These are phyloP conservation scores for Psidium guajava DNA, from an alignment of 345 rosid genomes.

Conservation along the genomic window DNA sequence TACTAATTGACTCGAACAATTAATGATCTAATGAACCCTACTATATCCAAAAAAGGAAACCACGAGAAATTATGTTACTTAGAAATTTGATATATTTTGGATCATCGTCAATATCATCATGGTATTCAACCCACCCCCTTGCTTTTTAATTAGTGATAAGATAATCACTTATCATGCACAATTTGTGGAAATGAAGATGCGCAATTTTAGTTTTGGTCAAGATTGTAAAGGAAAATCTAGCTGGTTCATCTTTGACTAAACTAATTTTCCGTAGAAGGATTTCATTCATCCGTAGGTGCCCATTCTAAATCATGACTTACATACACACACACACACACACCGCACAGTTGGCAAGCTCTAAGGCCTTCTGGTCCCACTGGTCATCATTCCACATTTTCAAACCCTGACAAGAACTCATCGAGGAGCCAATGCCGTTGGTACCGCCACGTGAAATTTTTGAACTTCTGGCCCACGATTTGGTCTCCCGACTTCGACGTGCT, in stretches of 20 bases:
- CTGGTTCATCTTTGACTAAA: neutral
- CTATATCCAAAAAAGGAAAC: neutral
- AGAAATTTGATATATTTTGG: neutral
- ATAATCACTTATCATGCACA: neutral
- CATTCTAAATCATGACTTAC: neutral
- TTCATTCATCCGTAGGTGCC: neutral
- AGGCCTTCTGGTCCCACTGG: neutral
- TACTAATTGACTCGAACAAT: neutral
- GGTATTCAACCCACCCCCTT: neutral
- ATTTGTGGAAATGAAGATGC: neutral
- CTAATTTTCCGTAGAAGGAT: neutral
- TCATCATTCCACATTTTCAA: neutral
- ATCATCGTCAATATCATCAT: neutral
- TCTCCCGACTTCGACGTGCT: neutral
- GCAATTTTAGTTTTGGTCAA: neutral
- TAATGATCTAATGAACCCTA: neutral
- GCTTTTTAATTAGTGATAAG: neutral
- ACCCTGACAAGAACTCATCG: neutral
- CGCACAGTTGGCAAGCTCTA: constrained; percentile 1
- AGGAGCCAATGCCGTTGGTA: neutral
- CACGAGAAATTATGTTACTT: neutral
- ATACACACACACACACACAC: neutral
- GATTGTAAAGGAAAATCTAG: neutral
- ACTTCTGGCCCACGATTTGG: neutral
- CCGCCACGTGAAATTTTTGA: neutral